Base-by-base conservation (phyloP, 225 moss, liverwort and hornwort species). In the Pseudoscleropodium purum region DNA sequence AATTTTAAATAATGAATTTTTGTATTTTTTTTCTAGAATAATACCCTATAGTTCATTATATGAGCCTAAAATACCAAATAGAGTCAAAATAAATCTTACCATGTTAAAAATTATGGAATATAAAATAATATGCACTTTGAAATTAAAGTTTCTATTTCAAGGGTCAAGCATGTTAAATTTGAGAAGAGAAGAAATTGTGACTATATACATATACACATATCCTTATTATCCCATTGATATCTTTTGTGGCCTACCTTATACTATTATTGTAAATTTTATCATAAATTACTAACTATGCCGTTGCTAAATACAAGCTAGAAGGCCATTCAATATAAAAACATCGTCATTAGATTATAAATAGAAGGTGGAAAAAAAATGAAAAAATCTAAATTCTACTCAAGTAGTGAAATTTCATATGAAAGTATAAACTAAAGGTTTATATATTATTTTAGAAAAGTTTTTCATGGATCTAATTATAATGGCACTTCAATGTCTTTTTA, bases 301-400 rank as follows among this genome's bases (percentile, higher is more conserved):
- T 0, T 23, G 4, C 4, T 78, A 9, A 36, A 15, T 77, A 36
- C 2, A 51, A 76, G 1, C 8, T 13, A 34, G 0, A 51, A 34
- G 20, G 8, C 0, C 13, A 20, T 21, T 76, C 13, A 33, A 51
- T 20, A 51, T 33, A 2, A 10, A 49, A 49, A 49, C 0, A 0
- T 51, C 1, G 7, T 34, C 1, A 51, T 1, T 34, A 1, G 13
- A 76, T 51, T 2, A 0, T 77, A 34, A 52, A 34, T 21, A 5
- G 5, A 77, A 23, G 34, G 2, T 34, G 0, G 33, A 34, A 76
- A 33, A 33, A 52, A 30, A 52, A 8, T 21, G 5, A 33, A 33
- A 74, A 33, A 33, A 6, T 4, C 2, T 6, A 31, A 19, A 31
- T 49, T 49, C 7, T 49, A 12, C 2, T 76, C 13, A 33, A 75